Evolutionary conservation across 2,329 filamentous ascomycete genomes (phyloP).

Genomic region (Diaporthe destruens): DNA sequence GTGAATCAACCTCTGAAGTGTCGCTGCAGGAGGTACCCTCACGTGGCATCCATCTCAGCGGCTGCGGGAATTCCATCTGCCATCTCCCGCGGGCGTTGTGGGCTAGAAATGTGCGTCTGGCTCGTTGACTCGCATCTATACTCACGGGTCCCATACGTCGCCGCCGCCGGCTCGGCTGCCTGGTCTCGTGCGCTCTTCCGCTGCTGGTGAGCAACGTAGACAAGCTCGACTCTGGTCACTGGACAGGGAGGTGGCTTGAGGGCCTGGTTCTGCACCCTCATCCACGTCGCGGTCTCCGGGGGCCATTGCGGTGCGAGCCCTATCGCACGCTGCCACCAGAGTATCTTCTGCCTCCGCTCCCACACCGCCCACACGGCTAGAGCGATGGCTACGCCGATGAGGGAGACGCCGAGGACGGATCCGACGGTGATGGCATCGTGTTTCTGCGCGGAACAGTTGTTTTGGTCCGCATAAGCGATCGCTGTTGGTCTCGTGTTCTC

Average conservation of each 20-base stretch:
- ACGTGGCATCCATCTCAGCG: conserved; percentile 32
- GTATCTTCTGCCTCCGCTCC: conserved; percentile 30
- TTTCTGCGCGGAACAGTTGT: conserved; percentile 1
- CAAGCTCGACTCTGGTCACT: not conserved
- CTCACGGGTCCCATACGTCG: not conserved
- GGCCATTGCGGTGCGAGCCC: not conserved
- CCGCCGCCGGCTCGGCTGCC: not conserved
- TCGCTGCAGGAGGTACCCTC: not conserved
- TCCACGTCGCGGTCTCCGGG: not conserved
- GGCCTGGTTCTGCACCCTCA: not conserved
- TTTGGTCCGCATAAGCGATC: not conserved
- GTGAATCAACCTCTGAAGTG: not conserved
- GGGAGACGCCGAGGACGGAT: not conserved
- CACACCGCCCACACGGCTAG: conserved; percentile 12
- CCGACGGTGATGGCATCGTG: not conserved
- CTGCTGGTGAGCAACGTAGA: not conserved
- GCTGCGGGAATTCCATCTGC: conserved; percentile 32
- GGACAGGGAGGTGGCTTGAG: conserved; percentile 1
- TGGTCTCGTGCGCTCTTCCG: not conserved
- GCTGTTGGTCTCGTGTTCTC: not conserved
- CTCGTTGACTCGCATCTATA: not conserved
- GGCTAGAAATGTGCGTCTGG: not conserved
- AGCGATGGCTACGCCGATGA: not conserved
- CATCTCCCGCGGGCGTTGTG: conserved; percentile 5
- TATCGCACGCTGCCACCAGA: conserved; percentile 15